Evolutionary conservation across 2,329 filamentous ascomycete species (phyloP), one percentile per base, ranked within the genome.

Genomic region (Penicillium fuscoglaucum): DNA sequence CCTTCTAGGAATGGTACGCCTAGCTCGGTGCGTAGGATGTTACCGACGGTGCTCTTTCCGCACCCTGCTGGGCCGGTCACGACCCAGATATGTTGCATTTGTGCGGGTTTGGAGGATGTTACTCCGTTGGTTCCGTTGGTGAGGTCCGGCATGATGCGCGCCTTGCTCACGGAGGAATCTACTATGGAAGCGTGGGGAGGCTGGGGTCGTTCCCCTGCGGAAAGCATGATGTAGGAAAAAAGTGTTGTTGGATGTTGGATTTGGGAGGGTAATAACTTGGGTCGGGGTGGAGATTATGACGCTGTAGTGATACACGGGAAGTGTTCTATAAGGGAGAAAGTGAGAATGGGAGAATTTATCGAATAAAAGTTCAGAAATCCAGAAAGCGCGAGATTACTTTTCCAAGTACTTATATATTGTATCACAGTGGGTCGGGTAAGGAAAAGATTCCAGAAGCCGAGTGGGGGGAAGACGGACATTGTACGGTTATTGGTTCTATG

Each of bases 61-160:
- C 88, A 91, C 29, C 90, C 90, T 44, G 90, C 89, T 52, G 90
- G 90, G 29, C 90, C 90, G 1, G 89, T 91, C 52, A 93, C 85
- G 59, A 93, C 82, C 88, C 89, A 93, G 71, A 93, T 91, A 74
- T 92, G 89, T 68, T 88, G 86, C 41, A 75, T 58, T 37, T 66
- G 61, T 13, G 58, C 40, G 19, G 53, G 52, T 26, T 61, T 52
- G 21, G 49, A 52, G 13, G 57, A 31, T 3, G 60, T 61, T n/a
- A 56, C 58, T 37, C 61, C 55, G 45, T 67, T 65, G 12, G 21
- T 45, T 35, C 40, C 50, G 50, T 52, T 52, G 50, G 50, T 45
- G 31, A 61, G 55, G 13, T 61, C 44, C 28, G 65, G 57, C 66
- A 67, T 66, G 47, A 54, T 60, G 55, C 49, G 57, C 46, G 56